Evolutionary conservation across 805 yeast species (phyloP), one percentile per base, ranked within the genome.

Genomic region (Nadsonia fulvescens): DNA sequence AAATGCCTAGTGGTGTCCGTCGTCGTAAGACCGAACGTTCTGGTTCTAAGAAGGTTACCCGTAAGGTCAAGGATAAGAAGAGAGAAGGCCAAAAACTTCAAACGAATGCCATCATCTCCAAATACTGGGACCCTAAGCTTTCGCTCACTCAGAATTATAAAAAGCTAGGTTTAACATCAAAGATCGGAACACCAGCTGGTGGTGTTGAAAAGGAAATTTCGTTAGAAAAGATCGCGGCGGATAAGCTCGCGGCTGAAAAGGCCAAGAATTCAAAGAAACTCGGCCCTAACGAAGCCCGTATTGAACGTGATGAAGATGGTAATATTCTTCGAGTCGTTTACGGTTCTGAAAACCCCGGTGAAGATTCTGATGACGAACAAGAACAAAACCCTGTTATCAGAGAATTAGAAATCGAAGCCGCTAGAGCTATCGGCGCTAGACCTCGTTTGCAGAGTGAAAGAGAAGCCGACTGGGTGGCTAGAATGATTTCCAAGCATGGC

Each of bases 121-220:
- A 69, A 17, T 65, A 82, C 48, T 89, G 98, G 98, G 93, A 89
- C 51, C 64, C 70, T 32, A 63, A 65, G 8, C 58, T 73, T 30
- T 83, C 96, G 0, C 54, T 83, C 33, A 61, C 69, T 27, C 96
- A 89, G 46, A 89, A 89, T 49, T 86, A 89, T 53, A 71, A 72
- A 39, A 67, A 59, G 35, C 53, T 89, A 15, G 98, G 98, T 3
- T 56, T 89, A 28, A 57, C 68, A 18, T 60, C 76, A 7, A 67
- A 69, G 37, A 49, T 83, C 18, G 74, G 75, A 14, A 54, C 50
- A 10, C 58, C 68, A 2, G 69, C 92, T 2, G 96, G 95, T 32
- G 95, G 95, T 24, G 53, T 50, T n/a, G 92, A 79, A 42, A 63
- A 63, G 30, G 56, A 61, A 33, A 53, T 41, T 38, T 51, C 37